Percentiles rank a stretch among this genome's conserved stretches.
These are phyloP conservation scores for Trametes cubensis DNA, from an alignment of 768 basidiomycete species.

Conservation along the genomic window DNA sequence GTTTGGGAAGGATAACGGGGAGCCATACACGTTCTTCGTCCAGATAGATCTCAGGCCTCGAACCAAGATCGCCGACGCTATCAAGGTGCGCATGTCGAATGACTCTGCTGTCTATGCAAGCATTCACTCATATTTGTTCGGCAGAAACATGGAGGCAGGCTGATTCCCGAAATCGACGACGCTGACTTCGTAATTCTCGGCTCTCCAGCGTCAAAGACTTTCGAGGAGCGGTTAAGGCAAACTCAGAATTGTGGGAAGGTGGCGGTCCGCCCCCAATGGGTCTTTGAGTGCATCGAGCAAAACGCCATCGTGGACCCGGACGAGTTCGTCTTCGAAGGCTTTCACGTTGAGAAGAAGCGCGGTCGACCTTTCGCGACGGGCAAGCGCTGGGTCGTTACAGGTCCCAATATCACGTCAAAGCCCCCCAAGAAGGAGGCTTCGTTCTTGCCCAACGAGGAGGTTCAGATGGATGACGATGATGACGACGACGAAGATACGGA, in stretches of 20 bases:
- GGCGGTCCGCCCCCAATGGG: conserved; percentile 42
- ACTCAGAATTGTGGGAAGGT: conserved; percentile 41
- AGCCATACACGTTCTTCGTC: conserved; percentile 59
- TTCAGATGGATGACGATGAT: background rate
- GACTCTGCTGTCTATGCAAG: too few species aligned
- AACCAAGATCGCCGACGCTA: conserved; percentile 48
- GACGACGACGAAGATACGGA: conserved; percentile 9
- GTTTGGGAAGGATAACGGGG: conserved; percentile 48
- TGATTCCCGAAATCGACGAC: conserved; percentile 51
- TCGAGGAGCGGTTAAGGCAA: conserved; percentile 48
- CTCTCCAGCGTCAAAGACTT: conserved; percentile 48
- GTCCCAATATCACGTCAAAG: background rate
- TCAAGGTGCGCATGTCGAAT: conserved; percentile 53
- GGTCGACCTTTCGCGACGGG: conserved; percentile 1
- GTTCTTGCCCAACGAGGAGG: background rate
- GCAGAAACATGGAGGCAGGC: conserved; percentile 69
- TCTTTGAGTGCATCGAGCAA: conserved; percentile 24
- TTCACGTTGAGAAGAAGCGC: conserved; percentile 11
- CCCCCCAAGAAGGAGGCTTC: background rate
- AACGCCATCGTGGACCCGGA: conserved; percentile 19
- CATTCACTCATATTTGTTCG: background rate
- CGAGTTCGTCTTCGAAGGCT: conserved; percentile 20
- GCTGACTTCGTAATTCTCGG: conserved; percentile 68
- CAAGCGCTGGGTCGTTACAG: conserved; percentile 6
- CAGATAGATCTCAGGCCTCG: conserved; percentile 68